phyloP scores from a whole-genome alignment of 805 yeast species.

The Komagataella pastoris region DNA sequence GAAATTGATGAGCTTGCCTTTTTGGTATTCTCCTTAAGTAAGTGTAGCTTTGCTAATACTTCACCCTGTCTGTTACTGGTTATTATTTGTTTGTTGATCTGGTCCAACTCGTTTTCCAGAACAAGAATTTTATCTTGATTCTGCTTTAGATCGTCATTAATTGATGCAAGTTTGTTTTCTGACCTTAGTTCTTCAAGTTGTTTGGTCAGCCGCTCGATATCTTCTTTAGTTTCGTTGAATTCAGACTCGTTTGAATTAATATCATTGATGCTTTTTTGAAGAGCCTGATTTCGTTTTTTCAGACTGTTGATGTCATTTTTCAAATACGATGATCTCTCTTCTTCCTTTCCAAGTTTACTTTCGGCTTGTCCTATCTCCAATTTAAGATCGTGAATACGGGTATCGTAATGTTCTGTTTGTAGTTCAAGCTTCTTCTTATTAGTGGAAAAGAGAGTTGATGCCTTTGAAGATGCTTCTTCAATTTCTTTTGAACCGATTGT shows the following conservation, averaged over 20 bases:
- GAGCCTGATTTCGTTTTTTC: conserved; percentile 19
- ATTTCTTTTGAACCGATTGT: neutral
- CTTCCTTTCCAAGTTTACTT: neutral
- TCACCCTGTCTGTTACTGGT: conserved; percentile 46
- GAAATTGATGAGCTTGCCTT: neutral
- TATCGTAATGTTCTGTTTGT: neutral
- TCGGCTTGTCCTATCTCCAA: neutral
- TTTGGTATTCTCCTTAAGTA: conserved; percentile 26
- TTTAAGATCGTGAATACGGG: neutral
- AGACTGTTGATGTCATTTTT: conserved; percentile 23
- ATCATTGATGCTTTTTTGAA: conserved; percentile 24
- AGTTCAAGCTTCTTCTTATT: neutral
- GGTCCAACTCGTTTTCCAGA: conserved; percentile 36
- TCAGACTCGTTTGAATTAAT: conserved; percentile 30
- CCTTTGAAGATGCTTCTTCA: neutral
- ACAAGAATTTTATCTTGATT: conserved; percentile 22
- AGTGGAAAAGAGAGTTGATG: neutral
- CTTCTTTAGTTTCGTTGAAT: conserved; percentile 28
- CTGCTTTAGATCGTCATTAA: conserved; percentile 21
- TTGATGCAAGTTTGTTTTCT: conserved; percentile 12
- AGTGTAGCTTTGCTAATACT: conserved; percentile 35
- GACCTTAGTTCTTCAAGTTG: conserved; percentile 19
- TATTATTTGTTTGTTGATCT: conserved; percentile 33
- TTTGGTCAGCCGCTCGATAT: conserved; percentile 23
- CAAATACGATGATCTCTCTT: conserved; percentile 16